Base-by-base conservation (phyloP, 495 filamentous ascomycete genomes). In the Aspergillus haitiensis region DNA sequence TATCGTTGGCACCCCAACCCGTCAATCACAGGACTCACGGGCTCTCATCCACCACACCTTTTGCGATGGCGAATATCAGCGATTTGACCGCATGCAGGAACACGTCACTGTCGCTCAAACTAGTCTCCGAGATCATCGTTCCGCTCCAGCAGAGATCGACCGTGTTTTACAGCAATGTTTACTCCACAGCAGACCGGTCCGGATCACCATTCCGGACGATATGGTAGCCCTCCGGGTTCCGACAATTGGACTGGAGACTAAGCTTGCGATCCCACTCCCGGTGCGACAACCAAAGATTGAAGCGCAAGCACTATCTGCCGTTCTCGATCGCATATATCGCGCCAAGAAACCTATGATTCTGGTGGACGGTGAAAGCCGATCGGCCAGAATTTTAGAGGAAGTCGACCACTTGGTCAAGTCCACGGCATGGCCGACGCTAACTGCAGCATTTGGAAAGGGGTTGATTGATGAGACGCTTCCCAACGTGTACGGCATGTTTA, bases 1-100 rank as follows among this genome's bases (percentile, higher is more conserved):
- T 69, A 87, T 96, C 51, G 90, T 94, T 21, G 91, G 91, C 9
- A 70, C 64, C 0, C 71, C 76, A 0, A 18, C 63, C 9, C 62
- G 69, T 31, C 31, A 48, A 15, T 46, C 51, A 0, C 72, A 78
- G 33, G 62, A 64, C 3, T 58, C 62, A 6, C 60, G 70, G 15
- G 48, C 62, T 2, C 48, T 67, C 11, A 48, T 81, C 27, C 77
- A 81, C 56, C 77, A 81, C 49, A 74, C 73, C 31, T 55, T 80
- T 11, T 67, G 60, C 27, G 68, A 77, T 68, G 77, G 76, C 16
- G 67, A 76, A 9, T 73, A 64, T 56, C 52, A 62, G 2, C 45
- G 64, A 10, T 77, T 75, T 37, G 70, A 65, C 6, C 62, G 68
- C 7, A 76, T 79, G 63, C 60, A 68, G 21, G 64, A 58, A 21